phyloP scores from a whole-genome alignment of 805 yeast genomes.

The Ogataea sp. region DNA sequence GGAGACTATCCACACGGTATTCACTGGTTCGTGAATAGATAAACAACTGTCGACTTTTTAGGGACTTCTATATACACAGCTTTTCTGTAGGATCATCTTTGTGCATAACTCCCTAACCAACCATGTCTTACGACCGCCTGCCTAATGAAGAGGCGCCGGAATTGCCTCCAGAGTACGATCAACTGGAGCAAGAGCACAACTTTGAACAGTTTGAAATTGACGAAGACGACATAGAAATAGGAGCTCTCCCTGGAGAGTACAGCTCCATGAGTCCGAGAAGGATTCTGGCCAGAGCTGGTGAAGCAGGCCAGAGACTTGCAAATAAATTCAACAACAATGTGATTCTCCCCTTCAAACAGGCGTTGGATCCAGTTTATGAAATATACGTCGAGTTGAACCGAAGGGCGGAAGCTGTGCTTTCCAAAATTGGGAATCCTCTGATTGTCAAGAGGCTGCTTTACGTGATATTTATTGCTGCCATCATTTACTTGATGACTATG shows the following conservation, averaged over 20 bases:
- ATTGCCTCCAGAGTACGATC: conserved; percentile 19
- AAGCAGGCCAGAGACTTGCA: conserved; percentile 28
- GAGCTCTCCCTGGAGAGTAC: not conserved
- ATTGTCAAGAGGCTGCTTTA: conserved; percentile 72
- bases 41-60: too few relatives aligned
- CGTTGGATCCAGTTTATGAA: conserved; percentile 46
- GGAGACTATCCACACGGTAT: too few relatives aligned
- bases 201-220: conserved; percentile 39
- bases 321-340: conserved; percentile 27
- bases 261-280: conserved; percentile 11
- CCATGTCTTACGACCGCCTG: not conserved
- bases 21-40: too few relatives aligned
- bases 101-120: too few relatives aligned
- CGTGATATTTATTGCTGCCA: conserved; percentile 52
- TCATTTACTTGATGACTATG: conserved; percentile 50
- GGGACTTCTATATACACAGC: too few relatives aligned
- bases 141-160: conserved; percentile 2
- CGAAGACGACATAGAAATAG: conserved; percentile 16
- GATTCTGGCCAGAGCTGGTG: conserved; percentile 29
- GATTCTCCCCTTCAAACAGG: conserved; percentile 34
- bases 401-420: conserved; percentile 48
- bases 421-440: conserved; percentile 76
- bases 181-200: not conserved
- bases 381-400: conserved; percentile 31
- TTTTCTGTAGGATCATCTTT: too few relatives aligned